phyloP scores from a whole-genome alignment of 2,329 filamentous ascomycete genomes.

The Fragosphaeria purpurea region DNA sequence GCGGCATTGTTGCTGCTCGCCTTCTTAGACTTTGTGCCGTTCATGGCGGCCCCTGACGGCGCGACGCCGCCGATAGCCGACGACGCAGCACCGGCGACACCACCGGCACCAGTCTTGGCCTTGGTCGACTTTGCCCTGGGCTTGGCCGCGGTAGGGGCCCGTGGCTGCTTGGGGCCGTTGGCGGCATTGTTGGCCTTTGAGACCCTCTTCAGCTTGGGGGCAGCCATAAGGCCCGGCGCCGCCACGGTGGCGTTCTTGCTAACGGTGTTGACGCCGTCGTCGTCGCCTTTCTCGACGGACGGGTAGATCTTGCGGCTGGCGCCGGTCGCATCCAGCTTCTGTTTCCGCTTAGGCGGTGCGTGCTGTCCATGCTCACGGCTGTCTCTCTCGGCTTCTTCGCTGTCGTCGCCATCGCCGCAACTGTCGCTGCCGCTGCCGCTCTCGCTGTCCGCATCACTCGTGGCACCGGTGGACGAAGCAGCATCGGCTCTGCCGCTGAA shows the following conservation, averaged over 20 bases:
- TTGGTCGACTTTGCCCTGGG: conserved; percentile 40
- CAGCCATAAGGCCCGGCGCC: conserved; percentile 19
- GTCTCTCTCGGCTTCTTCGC: conserved; percentile 39
- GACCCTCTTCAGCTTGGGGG: conserved; percentile 31
- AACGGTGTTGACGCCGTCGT: conserved; percentile 48
- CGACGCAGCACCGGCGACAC: background rate
- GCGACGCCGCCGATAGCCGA: no score
- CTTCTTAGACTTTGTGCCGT: conserved; percentile 35
- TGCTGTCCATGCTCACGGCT: conserved; percentile 32
- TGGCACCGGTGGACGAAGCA: conserved; percentile 75
- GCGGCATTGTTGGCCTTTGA: conserved; percentile 28
- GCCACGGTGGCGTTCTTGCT: conserved; percentile 37
- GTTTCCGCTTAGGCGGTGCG: conserved; percentile 43
- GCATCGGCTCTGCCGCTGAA: conserved; percentile 83
- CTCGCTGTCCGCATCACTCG: conserved; percentile 65
- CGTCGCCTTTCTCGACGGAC: conserved; percentile 35
- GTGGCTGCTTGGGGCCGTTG: conserved; percentile 25
- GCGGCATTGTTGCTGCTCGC: background rate
- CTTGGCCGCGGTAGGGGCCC: conserved; percentile 6
- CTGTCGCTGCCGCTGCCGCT: conserved; percentile 49
- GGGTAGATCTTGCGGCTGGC: conserved; percentile 37
- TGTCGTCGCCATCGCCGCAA: conserved; percentile 41
- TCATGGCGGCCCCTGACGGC: conserved; percentile 21
- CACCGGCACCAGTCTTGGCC: conserved; percentile 20
- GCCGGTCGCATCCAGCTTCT: conserved; percentile 40